Conservation (phyloP, 805 yeast species). For the Yarrowia sp. region DNA sequence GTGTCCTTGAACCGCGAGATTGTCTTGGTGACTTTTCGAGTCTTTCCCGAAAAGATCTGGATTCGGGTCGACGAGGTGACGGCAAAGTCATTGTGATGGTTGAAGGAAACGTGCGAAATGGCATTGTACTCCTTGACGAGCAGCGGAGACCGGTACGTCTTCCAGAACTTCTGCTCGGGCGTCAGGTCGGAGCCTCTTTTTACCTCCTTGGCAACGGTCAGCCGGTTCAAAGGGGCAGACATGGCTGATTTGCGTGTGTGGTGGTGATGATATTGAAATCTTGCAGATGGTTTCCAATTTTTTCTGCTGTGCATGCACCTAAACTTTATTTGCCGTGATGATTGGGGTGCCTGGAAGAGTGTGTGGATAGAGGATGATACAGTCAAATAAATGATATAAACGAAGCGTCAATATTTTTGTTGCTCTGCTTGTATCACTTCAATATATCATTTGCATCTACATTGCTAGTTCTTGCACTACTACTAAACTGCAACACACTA, state of each 20-base stretch:
- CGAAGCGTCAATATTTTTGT: too few species aligned
- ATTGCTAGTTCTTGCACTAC: too few species aligned
- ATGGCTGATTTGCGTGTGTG: not conserved
- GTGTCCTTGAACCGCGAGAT: conserved; percentile 86
- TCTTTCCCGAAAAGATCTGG: conserved; percentile 89
- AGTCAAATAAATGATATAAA: too few species aligned
- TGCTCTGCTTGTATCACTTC: too few species aligned
- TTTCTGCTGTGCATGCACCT: conserved; percentile 10
- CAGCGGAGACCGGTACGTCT: conserved; percentile 80
- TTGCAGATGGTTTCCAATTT: conserved; percentile 26
- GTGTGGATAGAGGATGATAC: too few species aligned
- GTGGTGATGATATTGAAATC: conserved; percentile 26
- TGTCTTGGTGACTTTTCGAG: conserved; percentile 85
- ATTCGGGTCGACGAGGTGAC: conserved; percentile 88
- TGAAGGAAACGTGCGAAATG: conserved; percentile 81
- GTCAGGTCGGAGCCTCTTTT: conserved; percentile 23
- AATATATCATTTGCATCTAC: not conserved
- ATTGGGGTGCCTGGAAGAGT: too few species aligned
- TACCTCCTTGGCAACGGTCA: conserved; percentile 25
- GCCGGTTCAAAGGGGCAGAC: conserved; percentile 27
- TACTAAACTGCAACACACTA: not conserved
- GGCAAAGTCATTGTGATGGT: conserved; percentile 73
- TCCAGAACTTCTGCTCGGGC: conserved; percentile 86
- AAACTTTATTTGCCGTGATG: not conserved
- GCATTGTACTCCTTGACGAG: conserved; percentile 92